Evolutionary conservation across 768 basidiomycete species (phyloP).

Genomic region (Hygrophorus pudorinus): DNA sequence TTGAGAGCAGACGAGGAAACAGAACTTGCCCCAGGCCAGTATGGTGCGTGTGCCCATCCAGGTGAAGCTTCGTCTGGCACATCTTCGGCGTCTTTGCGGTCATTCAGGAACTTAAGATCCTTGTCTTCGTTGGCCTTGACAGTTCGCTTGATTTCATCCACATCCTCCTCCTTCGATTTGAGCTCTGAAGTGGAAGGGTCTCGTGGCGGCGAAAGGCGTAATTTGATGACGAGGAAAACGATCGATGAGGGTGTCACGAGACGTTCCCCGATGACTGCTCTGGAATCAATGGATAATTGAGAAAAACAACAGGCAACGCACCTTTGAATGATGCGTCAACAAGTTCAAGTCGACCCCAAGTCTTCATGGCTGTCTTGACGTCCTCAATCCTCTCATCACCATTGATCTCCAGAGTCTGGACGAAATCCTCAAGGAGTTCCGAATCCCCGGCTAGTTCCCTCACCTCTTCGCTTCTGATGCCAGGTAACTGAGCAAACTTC

Average conservation of each 20-base stretch:
- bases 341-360: conserved; percentile 71
- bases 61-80: conserved; percentile 28
- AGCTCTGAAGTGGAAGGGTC: conserved; percentile 14
- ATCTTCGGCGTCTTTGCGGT: conserved; percentile 55
- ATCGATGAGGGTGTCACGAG: conserved; percentile 82
- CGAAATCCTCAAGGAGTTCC: conserved; percentile 33
- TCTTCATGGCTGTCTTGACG: conserved; percentile 53
- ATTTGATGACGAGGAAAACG: conserved; percentile 77
- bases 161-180: conserved; percentile 28
- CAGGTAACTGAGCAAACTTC: conserved; percentile 69
- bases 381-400: conserved; percentile 39
- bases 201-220: conserved; percentile 55
- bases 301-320: conserved; percentile 19
- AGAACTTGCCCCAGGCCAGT: conserved; percentile 74
- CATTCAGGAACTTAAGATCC: conserved; percentile 61
- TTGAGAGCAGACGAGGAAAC: background rate
- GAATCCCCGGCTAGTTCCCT: conserved; percentile 25
- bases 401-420: conserved; percentile 40
- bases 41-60: conserved; percentile 80
- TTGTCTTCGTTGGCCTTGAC: conserved; percentile 45
- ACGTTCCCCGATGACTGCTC: conserved; percentile 80
- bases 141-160: conserved; percentile 37
- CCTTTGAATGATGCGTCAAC: conserved; percentile 83
- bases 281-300: background rate
- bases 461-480: conserved; percentile 46